Conservation (phyloP, 1,139 yeast genomes). For the Geotrichum bryndzae region DNA sequence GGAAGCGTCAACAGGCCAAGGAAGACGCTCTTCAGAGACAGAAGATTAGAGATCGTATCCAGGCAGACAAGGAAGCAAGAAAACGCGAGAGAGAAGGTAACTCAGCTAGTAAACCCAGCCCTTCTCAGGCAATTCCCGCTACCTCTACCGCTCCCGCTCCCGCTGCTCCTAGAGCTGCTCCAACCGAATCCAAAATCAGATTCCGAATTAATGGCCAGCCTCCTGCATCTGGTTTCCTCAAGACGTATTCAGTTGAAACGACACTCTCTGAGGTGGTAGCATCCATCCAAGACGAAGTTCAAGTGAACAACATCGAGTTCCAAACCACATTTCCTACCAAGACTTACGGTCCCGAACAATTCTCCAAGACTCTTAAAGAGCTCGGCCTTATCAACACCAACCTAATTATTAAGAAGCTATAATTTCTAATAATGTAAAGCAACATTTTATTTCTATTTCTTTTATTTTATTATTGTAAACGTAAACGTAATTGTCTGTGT, state of each 20-base stretch:
- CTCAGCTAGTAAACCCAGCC: conserved; percentile 8
- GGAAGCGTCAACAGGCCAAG: conserved; percentile 30
- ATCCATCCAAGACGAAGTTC: conserved; percentile 23
- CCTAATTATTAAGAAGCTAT: conserved; percentile 16
- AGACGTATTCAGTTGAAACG: conserved; percentile 30
- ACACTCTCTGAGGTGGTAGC: conserved; percentile 34
- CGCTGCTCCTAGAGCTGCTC: conserved; percentile 20
- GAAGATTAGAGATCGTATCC: conserved; percentile 34
- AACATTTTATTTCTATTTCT: background rate
- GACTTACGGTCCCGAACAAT: conserved; percentile 24
- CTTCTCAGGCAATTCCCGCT: conserved; percentile 16
- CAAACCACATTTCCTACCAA: conserved; percentile 35
- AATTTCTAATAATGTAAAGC: background rate
- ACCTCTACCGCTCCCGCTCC: conserved; percentile 20
- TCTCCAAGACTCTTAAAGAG: conserved; percentile 29
- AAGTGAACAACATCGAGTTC: conserved; percentile 24
- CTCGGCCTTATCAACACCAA: conserved; percentile 31
- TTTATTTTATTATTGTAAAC: background rate
- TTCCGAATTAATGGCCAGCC: conserved; percentile 29
- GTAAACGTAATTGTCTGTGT: background rate
- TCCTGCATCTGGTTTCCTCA: conserved; percentile 23
- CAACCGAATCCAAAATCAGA: conserved; percentile 33
- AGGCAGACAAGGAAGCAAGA: conserved; percentile 36
- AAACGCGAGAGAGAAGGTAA: conserved; percentile 21
- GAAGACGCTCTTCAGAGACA: conserved; percentile 35